phyloP scores from a whole-genome alignment of 257 asterid genomes.

The Solanum corneliomulleri region DNA sequence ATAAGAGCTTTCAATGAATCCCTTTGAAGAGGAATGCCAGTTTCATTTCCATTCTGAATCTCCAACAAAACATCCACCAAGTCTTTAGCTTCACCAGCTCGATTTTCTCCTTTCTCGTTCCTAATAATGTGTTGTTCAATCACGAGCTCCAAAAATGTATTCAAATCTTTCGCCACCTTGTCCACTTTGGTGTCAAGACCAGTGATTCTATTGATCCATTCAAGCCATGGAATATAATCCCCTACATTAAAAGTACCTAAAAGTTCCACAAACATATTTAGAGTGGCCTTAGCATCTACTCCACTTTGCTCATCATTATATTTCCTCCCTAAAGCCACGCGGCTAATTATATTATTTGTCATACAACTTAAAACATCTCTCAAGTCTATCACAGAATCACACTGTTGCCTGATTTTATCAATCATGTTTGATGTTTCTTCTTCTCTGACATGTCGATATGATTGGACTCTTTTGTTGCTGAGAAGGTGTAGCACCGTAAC shows the following conservation, averaged over 20 bases:
- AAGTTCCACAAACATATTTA: background rate
- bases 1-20: background rate
- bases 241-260: background rate
- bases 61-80: conserved; percentile 14
- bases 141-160: conserved; percentile 18
- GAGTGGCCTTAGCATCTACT: too few relatives aligned
- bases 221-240: conserved; percentile 22
- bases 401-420: background rate
- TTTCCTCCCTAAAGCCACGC: conserved; percentile 8
- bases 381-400: background rate
- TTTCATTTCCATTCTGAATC: conserved; percentile 3
- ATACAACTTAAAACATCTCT: background rate
- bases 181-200: conserved; percentile 16
- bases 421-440: conserved; percentile 6
- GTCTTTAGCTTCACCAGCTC: background rate
- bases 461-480: conserved; percentile 7
- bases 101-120: background rate
- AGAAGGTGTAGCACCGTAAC: conserved; percentile 7
- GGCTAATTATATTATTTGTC: background rate
- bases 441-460: background rate
- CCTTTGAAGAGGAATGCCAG: conserved; percentile 11
- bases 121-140: conserved; percentile 4
- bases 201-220: conserved; percentile 18
- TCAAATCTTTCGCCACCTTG: conserved; percentile 1
- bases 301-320: background rate